Evolutionary conservation across 1,284 basidiomycete genomes (phyloP).

Genomic region (Ganoderma meredithae): DNA sequence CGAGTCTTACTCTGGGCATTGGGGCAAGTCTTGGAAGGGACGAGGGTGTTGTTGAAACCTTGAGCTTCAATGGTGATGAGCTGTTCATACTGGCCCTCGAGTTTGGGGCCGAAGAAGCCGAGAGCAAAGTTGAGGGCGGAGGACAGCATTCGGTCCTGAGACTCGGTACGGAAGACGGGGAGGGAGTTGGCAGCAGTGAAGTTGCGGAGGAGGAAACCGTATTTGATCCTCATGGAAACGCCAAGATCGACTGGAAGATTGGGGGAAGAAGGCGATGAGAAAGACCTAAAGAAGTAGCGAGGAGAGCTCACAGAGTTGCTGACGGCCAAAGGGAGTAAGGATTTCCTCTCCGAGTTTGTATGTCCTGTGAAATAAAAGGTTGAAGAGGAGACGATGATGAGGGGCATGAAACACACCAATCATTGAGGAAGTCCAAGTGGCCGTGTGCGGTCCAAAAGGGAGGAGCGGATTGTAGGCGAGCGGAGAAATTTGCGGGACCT

Average conservation of each 20-base stretch:
- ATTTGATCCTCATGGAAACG: slow-evolving; percentile 77
- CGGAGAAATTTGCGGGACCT: slow-evolving; percentile 70
- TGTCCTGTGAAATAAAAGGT: slow-evolving; percentile 54
- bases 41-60: slow-evolving; percentile 82
- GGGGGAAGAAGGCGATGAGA: slow-evolving; percentile 1
- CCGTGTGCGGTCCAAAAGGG: slow-evolving; percentile 68
- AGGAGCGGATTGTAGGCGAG: slow-evolving; percentile 59
- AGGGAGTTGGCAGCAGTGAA: slow-evolving; percentile 76
- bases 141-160: slow-evolving; percentile 86
- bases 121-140: slow-evolving; percentile 87
- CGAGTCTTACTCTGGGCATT: slow-evolving; percentile 60
- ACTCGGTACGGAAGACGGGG: slow-evolving; percentile 89
- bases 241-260: slow-evolving; percentile 70
- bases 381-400: not conserved
- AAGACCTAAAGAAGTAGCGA: not conserved
- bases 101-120: slow-evolving; percentile 87
- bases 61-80: slow-evolving; percentile 81
- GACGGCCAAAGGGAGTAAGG: slow-evolving; percentile 83
- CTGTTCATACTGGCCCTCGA: slow-evolving; percentile 82
- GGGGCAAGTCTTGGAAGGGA: slow-evolving; percentile 77
- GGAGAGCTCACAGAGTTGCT: slow-evolving; percentile 67
- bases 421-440: slow-evolving; percentile 75
- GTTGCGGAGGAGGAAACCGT: slow-evolving; percentile 82
- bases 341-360: slow-evolving; percentile 85
- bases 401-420: slow-evolving; percentile 56